Conservation (phyloP, 176 grass and related monocot species). For the Triticum monococcum region DNA sequence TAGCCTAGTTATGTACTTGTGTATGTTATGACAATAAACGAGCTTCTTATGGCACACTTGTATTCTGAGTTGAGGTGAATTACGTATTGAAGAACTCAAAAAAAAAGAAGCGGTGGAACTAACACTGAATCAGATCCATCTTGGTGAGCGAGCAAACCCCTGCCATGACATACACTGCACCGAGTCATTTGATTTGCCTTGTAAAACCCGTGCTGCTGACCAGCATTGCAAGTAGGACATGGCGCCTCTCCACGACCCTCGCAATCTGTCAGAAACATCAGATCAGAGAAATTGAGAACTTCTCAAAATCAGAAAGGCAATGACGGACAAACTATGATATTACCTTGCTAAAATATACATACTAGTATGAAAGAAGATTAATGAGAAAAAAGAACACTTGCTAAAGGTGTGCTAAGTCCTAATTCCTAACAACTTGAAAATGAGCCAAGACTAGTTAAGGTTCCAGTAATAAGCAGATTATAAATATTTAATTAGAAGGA, state of each 20-base stretch:
- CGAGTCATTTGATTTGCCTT: constrained; percentile 81
- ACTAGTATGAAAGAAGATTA: constrained; percentile 1
- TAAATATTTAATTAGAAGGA: not conserved
- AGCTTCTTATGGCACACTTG: not conserved
- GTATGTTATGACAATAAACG: not conserved
- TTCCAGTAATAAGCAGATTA: not conserved
- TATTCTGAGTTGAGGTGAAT: not conserved
- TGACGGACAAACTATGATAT: constrained; percentile 7
- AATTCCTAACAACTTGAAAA: not conserved
- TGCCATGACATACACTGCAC: constrained; percentile 75
- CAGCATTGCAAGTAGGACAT: constrained; percentile 76
- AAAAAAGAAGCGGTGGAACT: constrained; percentile 11
- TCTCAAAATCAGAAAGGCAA: not conserved
- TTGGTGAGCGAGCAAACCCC: constrained; percentile 81
- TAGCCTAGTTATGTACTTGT: not conserved
- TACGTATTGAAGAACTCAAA: not conserved
- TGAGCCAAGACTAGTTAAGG: not conserved
- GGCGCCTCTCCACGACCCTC: constrained; percentile 61
- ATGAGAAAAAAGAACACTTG: constrained; percentile 8
- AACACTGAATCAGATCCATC: constrained; percentile 96
- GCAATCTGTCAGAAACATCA: constrained; percentile 51
- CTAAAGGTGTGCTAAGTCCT: not conserved
- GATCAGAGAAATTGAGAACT: not conserved
- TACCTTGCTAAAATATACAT: not conserved
- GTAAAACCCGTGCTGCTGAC: constrained; percentile 54